Evolutionary conservation across 805 yeast genomes (phyloP).

Genomic region (Metschnikowia continentalis): DNA sequence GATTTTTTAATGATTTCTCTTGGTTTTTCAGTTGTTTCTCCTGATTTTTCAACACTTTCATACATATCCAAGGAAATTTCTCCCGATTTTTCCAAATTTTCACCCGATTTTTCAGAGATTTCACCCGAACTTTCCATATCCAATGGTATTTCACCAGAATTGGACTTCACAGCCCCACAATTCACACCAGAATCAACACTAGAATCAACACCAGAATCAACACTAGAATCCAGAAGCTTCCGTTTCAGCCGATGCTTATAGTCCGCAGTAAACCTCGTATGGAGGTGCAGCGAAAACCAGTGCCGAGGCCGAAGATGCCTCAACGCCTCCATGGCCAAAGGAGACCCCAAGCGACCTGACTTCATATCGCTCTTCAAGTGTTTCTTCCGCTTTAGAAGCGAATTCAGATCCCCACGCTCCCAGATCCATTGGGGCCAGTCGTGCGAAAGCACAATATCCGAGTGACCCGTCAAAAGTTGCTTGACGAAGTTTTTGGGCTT

Average conservation of each 20-base stretch:
- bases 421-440: conserved; percentile 93
- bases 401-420: conserved; percentile 52
- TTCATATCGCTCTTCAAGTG: conserved; percentile 63
- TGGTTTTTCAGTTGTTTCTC: conserved; percentile 8
- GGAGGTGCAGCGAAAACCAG: conserved; percentile 93
- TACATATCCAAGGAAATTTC: conserved; percentile 24
- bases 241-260: background rate
- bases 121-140: conserved; percentile 19
- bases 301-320: conserved; percentile 51
- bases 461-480: conserved; percentile 36
- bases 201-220: too few relatives aligned
- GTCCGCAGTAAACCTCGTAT: conserved; percentile 48
- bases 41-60: background rate
- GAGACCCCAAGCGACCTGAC: conserved; percentile 64
- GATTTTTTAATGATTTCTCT: background rate
- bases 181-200: too few relatives aligned
- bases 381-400: conserved; percentile 56
- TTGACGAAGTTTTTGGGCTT: conserved; percentile 61
- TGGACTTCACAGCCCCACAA: too few relatives aligned
- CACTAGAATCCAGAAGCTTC: background rate
- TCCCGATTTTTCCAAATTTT: too few relatives aligned
- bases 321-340: conserved; percentile 56
- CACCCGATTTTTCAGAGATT: background rate
- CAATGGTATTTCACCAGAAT: background rate
- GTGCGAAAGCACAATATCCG: conserved; percentile 70